These are phyloP conservation scores for Misopates orontium DNA, from an alignment of 257 asterid genomes.

Conservation along the genomic window DNA sequence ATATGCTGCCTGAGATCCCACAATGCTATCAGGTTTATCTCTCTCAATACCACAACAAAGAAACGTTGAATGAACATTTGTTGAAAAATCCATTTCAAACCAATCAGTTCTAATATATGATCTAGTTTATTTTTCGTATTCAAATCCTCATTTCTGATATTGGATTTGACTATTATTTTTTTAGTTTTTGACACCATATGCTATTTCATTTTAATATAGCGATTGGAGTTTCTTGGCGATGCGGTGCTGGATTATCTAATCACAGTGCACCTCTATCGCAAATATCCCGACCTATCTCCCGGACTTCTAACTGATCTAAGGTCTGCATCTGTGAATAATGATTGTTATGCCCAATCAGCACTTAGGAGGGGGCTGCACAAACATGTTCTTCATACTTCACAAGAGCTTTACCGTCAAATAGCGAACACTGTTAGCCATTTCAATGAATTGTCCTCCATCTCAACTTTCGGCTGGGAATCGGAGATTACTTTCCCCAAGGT, in stretches of 20 bases:
- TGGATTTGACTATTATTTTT: neutral
- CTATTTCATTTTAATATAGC: conserved; percentile 38
- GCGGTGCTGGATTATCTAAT: conserved; percentile 74
- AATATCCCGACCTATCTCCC: conserved; percentile 62
- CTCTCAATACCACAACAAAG: neutral
- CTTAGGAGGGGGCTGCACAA: conserved; percentile 59
- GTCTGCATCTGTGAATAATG: conserved; percentile 86
- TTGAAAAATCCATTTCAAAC: neutral
- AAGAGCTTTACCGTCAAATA: conserved; percentile 62
- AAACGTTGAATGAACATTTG: too few relatives aligned
- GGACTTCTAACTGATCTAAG: conserved; percentile 79
- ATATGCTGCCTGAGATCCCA: conserved; percentile 82
- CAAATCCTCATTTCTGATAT: neutral
- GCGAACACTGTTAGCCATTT: conserved; percentile 27
- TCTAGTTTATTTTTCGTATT: neutral
- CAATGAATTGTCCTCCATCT: conserved; percentile 21
- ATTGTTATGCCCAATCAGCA: conserved; percentile 68
- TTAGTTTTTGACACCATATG: neutral
- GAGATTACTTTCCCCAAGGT: conserved; percentile 76
- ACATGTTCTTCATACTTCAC: conserved; percentile 68
- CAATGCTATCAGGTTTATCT: conserved; percentile 79
- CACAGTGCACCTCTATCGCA: conserved; percentile 52
- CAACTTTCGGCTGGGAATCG: conserved; percentile 78
- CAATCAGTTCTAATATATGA: too few relatives aligned
- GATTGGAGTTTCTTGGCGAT: conserved; percentile 90